Conservation (phyloP, 108 stramenopile genomes). For the Cafeteria roenbergensis region DNA sequence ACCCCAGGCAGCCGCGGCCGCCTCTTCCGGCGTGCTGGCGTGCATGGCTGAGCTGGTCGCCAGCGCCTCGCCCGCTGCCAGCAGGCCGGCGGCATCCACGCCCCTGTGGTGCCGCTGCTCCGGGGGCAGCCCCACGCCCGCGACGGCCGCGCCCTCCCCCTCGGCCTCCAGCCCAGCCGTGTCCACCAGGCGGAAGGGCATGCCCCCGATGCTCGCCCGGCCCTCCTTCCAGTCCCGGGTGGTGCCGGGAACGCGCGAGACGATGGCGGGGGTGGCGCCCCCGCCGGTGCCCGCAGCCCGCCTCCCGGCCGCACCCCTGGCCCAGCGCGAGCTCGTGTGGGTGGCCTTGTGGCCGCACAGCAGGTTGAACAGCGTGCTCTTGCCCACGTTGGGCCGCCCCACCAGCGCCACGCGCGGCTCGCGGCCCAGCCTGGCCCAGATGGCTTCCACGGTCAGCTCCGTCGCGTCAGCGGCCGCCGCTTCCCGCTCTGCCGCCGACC, state of each 20-base stretch:
- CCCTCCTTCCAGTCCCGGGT: constrained; percentile 14
- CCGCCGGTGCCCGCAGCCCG: no score
- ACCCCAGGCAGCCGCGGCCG: no score
- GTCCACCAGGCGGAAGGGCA: constrained; percentile 39
- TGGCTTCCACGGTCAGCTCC: no score
- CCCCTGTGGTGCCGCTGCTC: background rate
- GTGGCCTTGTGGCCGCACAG: constrained; percentile 44
- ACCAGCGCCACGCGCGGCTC: constrained; percentile 63
- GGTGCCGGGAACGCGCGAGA: constrained; percentile 7
- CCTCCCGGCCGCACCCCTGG: no score
- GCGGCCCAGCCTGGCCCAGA: no score
- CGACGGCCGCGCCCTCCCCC: background rate
- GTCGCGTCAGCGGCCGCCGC: no score
- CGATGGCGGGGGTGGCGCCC: constrained; percentile 28
- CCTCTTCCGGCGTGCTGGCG: no score
- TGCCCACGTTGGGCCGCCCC: constrained; percentile 82
- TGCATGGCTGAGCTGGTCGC: no score
- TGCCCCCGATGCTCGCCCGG: constrained; percentile 18
- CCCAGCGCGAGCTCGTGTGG: no score
- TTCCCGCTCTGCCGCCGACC: no score
- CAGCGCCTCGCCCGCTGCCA: no score
- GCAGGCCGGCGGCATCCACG: constrained; percentile 19
- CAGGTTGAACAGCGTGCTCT: constrained; percentile 69
- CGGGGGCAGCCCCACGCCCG: constrained; percentile 15
- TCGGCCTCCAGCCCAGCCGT: constrained; percentile 41